Base-by-base conservation (phyloP, 768 basidiomycete genomes). In the Rhodotorula toruloides region DNA sequence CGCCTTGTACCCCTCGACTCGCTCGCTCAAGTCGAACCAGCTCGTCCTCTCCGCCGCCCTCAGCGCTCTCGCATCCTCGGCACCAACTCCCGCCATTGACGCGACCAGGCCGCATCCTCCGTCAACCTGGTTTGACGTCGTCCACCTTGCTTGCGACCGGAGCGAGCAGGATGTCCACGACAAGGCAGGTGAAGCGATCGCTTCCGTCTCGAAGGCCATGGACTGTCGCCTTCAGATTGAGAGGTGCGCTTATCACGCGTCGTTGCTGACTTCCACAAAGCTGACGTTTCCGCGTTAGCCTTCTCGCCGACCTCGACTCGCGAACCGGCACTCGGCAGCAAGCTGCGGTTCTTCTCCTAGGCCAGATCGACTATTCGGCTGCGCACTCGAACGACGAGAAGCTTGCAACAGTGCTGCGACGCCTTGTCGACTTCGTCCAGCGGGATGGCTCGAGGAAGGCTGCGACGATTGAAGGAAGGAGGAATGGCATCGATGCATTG, bases 261-360 rank as follows among this genome's bases (percentile, higher is more conserved):
- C n/a, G n/a, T n/a, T n/a, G n/a, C n/a, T n/a, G 75, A 81, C 88
- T 76, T 85, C 87, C 69, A 79, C 76, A 70, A 87, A 90, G 65
- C 82, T 87, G 9, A 42, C 22, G 17, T 49, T 31, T 43, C 42
- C 67, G 81, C 77, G 55, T 77, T 78, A 47, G 83, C 83, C 50
- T 76, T 80, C 21, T 80, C 84, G 58, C 58, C 42, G 65, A 60
- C n/a, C 54, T 70, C 40, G 65, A 63, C n/a, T 36, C 53, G 21
- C 58, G 58, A 21, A 40, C 19, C 14, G 48, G 48, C 25, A 74
- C 78, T 14, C 77, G 85, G 69, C 88, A 90, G 74, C 89, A 90
- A 77, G 86, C 86, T 73, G 80, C 90, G 42, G 87, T 86, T 29
- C 81, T 83, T 58, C 77, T 87, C 42, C 78, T 94, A 34, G 88